Conservation (phyloP, 345 rosid species). For the Salix suchowensis region DNA sequence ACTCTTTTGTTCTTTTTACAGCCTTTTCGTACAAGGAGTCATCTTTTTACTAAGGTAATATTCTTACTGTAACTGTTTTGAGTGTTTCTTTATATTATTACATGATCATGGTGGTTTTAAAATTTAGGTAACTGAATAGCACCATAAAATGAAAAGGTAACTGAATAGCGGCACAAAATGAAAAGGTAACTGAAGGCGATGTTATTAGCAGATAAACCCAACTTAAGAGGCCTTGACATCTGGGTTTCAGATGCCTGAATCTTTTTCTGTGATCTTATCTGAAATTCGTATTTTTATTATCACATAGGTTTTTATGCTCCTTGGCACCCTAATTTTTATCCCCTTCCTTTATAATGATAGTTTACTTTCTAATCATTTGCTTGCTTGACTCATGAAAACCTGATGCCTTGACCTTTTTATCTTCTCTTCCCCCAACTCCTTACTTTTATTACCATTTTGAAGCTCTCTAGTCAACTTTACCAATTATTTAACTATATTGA, state of each 20-base stretch:
- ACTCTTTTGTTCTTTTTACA: constrained; percentile 28
- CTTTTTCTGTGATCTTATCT: background rate
- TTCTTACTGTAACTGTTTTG: background rate
- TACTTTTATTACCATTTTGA: too few species aligned
- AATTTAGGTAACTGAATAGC: background rate
- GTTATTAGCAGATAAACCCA: background rate
- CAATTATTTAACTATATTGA: too few species aligned
- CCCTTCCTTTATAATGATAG: background rate
- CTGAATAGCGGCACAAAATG: background rate
- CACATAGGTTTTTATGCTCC: background rate
- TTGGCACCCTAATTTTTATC: too few species aligned
- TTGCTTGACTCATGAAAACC: background rate
- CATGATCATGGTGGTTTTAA: background rate
- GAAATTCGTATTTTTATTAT: background rate
- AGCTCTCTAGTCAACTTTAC: too few species aligned
- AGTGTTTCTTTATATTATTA: background rate
- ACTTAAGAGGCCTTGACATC: background rate
- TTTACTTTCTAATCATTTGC: background rate
- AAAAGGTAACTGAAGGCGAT: too few species aligned
- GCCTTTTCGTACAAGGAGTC: constrained; percentile 89
- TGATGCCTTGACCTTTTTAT: too few species aligned
- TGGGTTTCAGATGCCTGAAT: background rate
- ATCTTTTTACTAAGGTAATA: constrained; percentile 67
- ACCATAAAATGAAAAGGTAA: background rate
- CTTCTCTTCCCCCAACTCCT: too few species aligned